Percentiles rank a stretch among this genome's conserved stretches.
Evolutionary conservation across 768 basidiomycete species (phyloP).

Genomic region (Kockovaella imperatae): DNA sequence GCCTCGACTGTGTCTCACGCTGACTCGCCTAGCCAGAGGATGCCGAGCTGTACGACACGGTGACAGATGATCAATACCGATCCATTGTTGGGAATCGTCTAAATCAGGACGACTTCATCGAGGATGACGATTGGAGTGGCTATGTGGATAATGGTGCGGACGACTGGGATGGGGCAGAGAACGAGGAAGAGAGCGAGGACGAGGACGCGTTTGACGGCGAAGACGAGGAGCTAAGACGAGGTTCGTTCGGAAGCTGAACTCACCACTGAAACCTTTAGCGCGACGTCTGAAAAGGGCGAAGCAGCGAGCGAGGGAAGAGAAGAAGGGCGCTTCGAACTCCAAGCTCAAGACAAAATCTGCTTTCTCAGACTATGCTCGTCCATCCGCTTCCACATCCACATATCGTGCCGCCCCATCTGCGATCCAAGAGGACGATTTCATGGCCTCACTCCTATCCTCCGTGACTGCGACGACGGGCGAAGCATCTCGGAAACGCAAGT

Average conservation of each 20-base stretch:
- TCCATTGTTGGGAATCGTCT: conserved; percentile 74
- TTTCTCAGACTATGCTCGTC: conserved; percentile 40
- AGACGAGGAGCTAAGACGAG: conserved; percentile 37
- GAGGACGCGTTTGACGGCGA: conserved; percentile 51
- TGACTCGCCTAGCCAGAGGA: conserved; percentile 50
- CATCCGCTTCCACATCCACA: conserved; percentile 48
- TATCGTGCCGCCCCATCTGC: conserved; percentile 70
- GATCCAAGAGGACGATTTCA: conserved; percentile 80
- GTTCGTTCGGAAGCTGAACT: conserved; percentile 9
- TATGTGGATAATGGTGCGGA: conserved; percentile 97
- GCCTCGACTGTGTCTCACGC: not conserved
- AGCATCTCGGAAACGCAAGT: conserved; percentile 52
- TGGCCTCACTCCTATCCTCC: conserved; percentile 66
- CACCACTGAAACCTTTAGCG: conserved; percentile 15
- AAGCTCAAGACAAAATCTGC: conserved; percentile 48
- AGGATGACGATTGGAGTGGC: conserved; percentile 82
- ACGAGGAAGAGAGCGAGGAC: conserved; percentile 50
- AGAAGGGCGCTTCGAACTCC: conserved; percentile 3
- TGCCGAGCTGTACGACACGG: conserved; percentile 72
- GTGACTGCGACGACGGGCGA: conserved; percentile 37
- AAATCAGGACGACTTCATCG: conserved; percentile 84
- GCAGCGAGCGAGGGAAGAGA: conserved; percentile 10
- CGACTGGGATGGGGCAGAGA: conserved; percentile 58
- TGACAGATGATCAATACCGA: conserved; percentile 81
- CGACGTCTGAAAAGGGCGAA: conserved; percentile 29